phyloP scores from a whole-genome alignment of 2,329 filamentous ascomycete genomes.

The Phaeosphaeria sp. region DNA sequence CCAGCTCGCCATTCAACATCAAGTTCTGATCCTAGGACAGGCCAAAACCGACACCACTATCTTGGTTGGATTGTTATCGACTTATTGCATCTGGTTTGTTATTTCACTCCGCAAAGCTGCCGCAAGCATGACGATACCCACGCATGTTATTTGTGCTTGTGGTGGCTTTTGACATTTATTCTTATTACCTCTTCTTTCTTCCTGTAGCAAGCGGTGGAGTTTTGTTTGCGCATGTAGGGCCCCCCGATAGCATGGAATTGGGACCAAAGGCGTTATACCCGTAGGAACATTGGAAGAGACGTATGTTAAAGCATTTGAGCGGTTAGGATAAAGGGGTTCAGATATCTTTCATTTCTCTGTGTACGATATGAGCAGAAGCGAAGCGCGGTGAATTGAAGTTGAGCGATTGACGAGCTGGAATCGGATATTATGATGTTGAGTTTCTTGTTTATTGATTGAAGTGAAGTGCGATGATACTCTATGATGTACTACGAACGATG shows the following conservation, averaged over 20 bases:
- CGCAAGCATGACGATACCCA: slow-evolving; percentile 45
- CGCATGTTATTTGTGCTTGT: slow-evolving; percentile 38
- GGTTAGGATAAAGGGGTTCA: slow-evolving; percentile 15
- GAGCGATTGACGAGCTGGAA: not conserved
- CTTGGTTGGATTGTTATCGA: slow-evolving; percentile 17
- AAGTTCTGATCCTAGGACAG: slow-evolving; percentile 38
- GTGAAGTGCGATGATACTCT: too few relatives aligned
- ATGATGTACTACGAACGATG: not conserved
- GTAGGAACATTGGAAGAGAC: slow-evolving; percentile 8
- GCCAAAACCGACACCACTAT: slow-evolving; percentile 2
- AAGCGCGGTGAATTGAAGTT: not conserved
- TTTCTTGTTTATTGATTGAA: too few relatives aligned
- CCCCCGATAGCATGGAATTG: slow-evolving; percentile 27
- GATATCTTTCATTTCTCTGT: slow-evolving; percentile 14
- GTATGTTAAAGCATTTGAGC: slow-evolving; percentile 21
- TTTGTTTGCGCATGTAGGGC: slow-evolving; percentile 31
- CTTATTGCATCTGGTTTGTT: slow-evolving; percentile 38
- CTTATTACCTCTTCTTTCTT: slow-evolving; percentile 6
- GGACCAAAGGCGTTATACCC: slow-evolving; percentile 15
- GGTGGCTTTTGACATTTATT: slow-evolving; percentile 35
- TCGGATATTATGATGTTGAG: not conserved
- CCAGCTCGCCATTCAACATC: slow-evolving; percentile 48
- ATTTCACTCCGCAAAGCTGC: slow-evolving; percentile 31
- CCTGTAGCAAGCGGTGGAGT: slow-evolving; percentile 44
- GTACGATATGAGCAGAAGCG: slow-evolving; percentile 24